Evolutionary conservation across 1,284 basidiomycete genomes (phyloP).

Genomic region (Moniliella sp.): DNA sequence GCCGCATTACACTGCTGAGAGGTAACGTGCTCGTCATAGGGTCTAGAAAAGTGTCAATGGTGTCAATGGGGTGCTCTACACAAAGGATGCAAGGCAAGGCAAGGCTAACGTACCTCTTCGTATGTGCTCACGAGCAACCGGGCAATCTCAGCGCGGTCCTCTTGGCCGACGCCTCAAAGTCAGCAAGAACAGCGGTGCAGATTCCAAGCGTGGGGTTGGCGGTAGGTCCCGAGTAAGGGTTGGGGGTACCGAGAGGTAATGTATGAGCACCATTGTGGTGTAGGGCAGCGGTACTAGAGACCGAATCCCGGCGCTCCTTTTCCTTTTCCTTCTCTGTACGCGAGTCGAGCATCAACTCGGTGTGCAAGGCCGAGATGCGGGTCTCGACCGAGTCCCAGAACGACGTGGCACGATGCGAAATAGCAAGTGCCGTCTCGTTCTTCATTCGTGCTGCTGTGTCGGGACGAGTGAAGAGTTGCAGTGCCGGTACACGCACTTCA

Average conservation of each 20-base stretch:
- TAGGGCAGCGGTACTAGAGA: too few species aligned
- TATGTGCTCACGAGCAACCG: constrained; percentile 51
- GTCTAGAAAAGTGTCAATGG: too few species aligned
- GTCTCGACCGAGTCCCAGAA: constrained; percentile 43
- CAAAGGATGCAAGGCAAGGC: background rate
- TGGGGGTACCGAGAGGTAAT: too few species aligned
- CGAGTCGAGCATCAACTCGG: too few species aligned
- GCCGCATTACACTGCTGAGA: constrained; percentile 64
- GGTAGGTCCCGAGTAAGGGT: too few species aligned
- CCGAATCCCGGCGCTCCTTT: too few species aligned
- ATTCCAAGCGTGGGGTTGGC: too few species aligned
- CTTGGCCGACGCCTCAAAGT: constrained; percentile 9
- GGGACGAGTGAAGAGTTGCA: constrained; percentile 58
- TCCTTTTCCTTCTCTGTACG: too few species aligned
- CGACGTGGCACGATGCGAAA: constrained; percentile 49
- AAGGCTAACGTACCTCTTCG: constrained; percentile 46
- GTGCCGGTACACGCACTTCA: constrained; percentile 73
- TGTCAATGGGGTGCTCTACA: too few species aligned
- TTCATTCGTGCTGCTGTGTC: constrained; percentile 69
- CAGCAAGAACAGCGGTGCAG: too few species aligned
- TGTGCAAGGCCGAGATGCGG: constrained; percentile 41
- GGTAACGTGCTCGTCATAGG: background rate
- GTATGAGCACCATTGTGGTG: too few species aligned
- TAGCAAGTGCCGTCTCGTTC: constrained; percentile 61
- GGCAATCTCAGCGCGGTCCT: constrained; percentile 44